phyloP scores from a whole-genome alignment of 805 yeast genomes.

The Teunomyces aglyptinius region DNA sequence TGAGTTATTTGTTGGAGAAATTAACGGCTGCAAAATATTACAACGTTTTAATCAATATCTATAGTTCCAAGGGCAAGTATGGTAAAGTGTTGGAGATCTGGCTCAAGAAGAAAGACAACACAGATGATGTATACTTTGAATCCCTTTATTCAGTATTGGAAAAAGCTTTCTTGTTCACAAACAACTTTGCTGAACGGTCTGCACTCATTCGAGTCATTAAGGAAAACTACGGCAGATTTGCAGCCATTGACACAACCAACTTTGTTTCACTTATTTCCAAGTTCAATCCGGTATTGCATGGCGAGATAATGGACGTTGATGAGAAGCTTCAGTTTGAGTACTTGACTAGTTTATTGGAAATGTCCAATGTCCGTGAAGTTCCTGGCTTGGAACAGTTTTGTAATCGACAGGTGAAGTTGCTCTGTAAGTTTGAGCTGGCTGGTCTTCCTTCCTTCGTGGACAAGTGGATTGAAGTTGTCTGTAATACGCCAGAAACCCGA shows the following conservation, averaged over 20 bases:
- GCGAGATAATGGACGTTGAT: constrained; percentile 28
- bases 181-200: constrained; percentile 20
- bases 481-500: neutral
- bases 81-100: constrained; percentile 56
- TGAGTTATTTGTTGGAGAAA: constrained; percentile 46
- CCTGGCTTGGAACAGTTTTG: constrained; percentile 10
- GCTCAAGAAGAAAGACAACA: constrained; percentile 25
- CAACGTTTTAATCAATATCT: constrained; percentile 58
- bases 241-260: constrained; percentile 27
- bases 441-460: constrained; percentile 15
- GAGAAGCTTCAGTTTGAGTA: constrained; percentile 27
- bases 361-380: neutral
- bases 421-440: constrained; percentile 17
- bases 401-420: constrained; percentile 23
- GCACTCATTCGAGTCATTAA: constrained; percentile 22
- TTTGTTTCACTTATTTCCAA: constrained; percentile 37
- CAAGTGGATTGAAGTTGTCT: constrained; percentile 7
- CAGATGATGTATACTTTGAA: constrained; percentile 6
- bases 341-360: constrained; percentile 27
- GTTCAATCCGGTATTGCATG: constrained; percentile 40
- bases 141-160: constrained; percentile 26
- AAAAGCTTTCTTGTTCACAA: constrained; percentile 19
- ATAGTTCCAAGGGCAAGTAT: constrained; percentile 50
- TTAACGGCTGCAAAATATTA: constrained; percentile 56
- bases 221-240: constrained; percentile 22